Base-by-base conservation (phyloP, 768 basidiomycete genomes). In the Pisolithus microcarpus region DNA sequence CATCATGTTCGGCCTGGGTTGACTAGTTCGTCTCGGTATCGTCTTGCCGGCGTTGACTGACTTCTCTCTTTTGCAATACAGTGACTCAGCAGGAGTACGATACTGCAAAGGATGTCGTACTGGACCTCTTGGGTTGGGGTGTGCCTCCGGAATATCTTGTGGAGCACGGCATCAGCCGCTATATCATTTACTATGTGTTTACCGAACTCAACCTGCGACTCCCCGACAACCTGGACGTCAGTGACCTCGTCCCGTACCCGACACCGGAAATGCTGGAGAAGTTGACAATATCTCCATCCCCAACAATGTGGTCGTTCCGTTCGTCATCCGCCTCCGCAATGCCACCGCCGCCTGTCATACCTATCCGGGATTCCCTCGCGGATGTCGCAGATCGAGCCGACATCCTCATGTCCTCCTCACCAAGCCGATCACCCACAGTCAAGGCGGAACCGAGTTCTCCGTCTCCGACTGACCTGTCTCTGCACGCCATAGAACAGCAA, bases 121-220 rank as follows among this genome's bases (percentile, higher is more conserved):
- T 91, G 26, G 89, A 91, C 63, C 75, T 91, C 47, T 76, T 91
- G 36, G 89, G 89, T 52, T 90, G 86, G 85, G 87, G 84, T 16
- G 86, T 91, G 10, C 74, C 79, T 47, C 83, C 87, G 4, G 80
- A 86, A 63, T 84, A 85, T 65, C 72, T 91, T 30, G 64, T 87
- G 30, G 75, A 81, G 46, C 85, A 76, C 60, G 85, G 85, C 47
- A 61, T 91, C 49, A 85, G 79, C 55, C 78, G 79, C 37, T 79
- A 86, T 59, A 77, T 80, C 44, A 68, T 91, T 16, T 90, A 72
- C 68, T 88, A 87, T 64, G 80, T 84, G 49, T 91, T 91, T 68
- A 76, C 72, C 53, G 88, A 91, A 65, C 75, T 91, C 56, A 84
- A 87, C 56, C 77, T 91, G 48, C 80, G 81, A 36, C 71, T 89